Base-by-base conservation (phyloP, 768 basidiomycete genomes). In the Pulveroboletus sp. region DNA sequence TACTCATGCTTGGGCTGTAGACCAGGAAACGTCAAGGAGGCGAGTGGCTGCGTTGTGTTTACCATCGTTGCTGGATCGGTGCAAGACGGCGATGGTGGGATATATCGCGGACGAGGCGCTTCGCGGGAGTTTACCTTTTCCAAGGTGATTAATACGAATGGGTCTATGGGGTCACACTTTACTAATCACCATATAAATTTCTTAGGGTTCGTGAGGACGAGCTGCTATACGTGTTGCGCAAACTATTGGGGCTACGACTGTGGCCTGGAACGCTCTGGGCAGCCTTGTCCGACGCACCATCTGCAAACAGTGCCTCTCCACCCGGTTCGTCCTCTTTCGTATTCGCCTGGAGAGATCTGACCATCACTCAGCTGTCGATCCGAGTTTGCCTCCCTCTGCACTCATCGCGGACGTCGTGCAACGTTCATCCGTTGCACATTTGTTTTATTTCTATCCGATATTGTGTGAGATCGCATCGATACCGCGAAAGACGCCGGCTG, bases 81-180 rank as follows among this genome's bases (percentile, higher is more conserved):
- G 89, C 67, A 77, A 79, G 37, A 70, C 74, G 1, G 76, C 82
- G 0, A 69, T 97, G 47, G 73, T 80, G 16, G 75, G 79, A 8
- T 97, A 88, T 60, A 75, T 95, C 14, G 92, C 90, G 0, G 95
- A 97, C 58, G 85, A 88, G 55, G 77, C 81, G 2, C 61, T 97
- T 27, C 79, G 94, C n/a, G 93, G 94, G 2, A 80, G 78, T 51
- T 72, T 94, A 50, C 95, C 95, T 1, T 94, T 97, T 68, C 83
- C 90, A 36, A 80, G 92, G 90, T 90, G 43, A 53, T 68, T 40
- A n/a, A n/a, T n/a, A n/a, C n/a, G n/a, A n/a, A n/a, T n/a, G n/a
- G n/a, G n/a, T n/a, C n/a, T n/a, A n/a, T n/a, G n/a, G 27, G 8
- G 27, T 2, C 27, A 11, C 12, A 27, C 25, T 27, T 43, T 9